These are phyloP conservation scores for Xylaria sp. DNA, from an alignment of 2,329 filamentous ascomycete species.

Conservation along the genomic window DNA sequence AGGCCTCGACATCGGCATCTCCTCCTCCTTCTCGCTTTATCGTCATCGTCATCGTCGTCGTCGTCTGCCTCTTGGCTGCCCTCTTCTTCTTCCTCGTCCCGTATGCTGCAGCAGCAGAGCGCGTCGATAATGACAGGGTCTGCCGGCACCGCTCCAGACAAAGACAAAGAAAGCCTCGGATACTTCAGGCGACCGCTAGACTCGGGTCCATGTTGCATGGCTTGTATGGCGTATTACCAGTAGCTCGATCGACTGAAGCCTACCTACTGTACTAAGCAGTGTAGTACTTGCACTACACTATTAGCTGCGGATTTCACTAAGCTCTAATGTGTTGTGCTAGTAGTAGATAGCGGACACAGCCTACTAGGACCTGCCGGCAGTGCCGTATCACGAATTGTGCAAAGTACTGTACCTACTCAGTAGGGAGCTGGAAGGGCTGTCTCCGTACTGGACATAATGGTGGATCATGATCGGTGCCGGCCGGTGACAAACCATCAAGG, in stretches of 20 bases:
- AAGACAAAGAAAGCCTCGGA: neutral
- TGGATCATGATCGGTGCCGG: too few relatives aligned
- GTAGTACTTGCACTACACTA: neutral
- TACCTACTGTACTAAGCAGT: neutral
- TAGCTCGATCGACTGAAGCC: neutral
- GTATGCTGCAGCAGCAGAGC: neutral
- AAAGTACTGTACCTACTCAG: too few relatives aligned
- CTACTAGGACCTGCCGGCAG: too few relatives aligned
- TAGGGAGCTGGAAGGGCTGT: too few relatives aligned
- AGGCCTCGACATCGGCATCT: conserved; percentile 46
- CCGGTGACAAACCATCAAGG: too few relatives aligned
- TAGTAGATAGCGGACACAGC: neutral
- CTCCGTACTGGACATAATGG: too few relatives aligned
- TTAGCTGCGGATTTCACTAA: neutral
- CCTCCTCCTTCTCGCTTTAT: conserved; percentile 42
- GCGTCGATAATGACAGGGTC: neutral
- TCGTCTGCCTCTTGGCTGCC: neutral
- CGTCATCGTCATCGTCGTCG: conserved; percentile 9
- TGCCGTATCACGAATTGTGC: too few relatives aligned
- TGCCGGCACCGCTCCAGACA: neutral
- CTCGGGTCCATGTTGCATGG: neutral
- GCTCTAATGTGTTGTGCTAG: neutral
- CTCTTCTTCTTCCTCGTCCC: too few relatives aligned
- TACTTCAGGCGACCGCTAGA: neutral
- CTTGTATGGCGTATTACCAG: neutral